Conservation (phyloP, 306 rosid species). For the Vicia villosa region DNA sequence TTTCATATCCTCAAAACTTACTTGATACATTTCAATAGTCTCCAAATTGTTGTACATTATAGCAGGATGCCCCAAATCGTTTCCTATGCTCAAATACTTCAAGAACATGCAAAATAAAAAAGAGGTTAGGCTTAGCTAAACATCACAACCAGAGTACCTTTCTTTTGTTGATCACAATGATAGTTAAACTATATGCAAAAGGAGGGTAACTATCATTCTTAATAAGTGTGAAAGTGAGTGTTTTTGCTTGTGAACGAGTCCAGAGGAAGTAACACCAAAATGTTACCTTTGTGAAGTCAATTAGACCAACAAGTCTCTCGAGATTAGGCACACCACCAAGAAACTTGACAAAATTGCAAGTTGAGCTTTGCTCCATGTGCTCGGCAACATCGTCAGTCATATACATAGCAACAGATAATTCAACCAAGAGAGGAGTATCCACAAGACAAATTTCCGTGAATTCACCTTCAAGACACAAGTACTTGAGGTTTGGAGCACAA, state of each 20-base stretch:
- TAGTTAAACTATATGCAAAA: conserved; percentile 11
- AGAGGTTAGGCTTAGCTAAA: conserved; percentile 19
- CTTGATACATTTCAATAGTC: conserved; percentile 78
- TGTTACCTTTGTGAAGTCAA: conserved; percentile 89
- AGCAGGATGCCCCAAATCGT: conserved; percentile 47
- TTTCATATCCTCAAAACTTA: conserved; percentile 87
- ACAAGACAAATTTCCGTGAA: conserved; percentile 77
- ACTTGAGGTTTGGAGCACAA: conserved; percentile 75
- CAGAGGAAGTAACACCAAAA: not conserved
- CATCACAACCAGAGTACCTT: conserved; percentile 3
- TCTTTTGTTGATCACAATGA: not conserved
- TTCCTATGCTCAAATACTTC: conserved; percentile 91
- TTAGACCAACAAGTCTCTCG: conserved; percentile 75
- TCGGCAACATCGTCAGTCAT: conserved; percentile 73
- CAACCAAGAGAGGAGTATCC: conserved; percentile 69
- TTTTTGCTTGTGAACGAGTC: not conserved
- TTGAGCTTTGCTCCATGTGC: conserved; percentile 59
- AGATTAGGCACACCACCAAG: conserved; percentile 87
- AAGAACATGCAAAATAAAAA: conserved; percentile 22
- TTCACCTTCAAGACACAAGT: conserved; percentile 84
- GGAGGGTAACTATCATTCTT: not conserved
- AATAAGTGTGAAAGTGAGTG: not conserved
- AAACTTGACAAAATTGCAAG: conserved; percentile 73
- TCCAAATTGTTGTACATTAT: conserved; percentile 60
- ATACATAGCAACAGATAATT: conserved; percentile 66